These are phyloP conservation scores for Populus hybrid DNA, from an alignment of 441 rosid species.

Conservation along the genomic window DNA sequence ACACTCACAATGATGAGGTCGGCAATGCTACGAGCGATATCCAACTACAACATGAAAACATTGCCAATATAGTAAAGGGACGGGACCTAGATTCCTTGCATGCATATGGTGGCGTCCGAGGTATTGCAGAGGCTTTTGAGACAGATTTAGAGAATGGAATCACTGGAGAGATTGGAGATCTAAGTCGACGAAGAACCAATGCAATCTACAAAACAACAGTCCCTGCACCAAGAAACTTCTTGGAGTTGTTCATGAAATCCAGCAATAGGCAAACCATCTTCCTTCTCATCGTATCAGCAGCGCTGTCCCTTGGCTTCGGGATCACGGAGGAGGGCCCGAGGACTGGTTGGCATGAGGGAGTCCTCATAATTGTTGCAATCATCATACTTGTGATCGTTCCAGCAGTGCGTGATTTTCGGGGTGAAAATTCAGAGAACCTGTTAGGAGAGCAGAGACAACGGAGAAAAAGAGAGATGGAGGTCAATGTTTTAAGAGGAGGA, in stretches of 20 bases:
- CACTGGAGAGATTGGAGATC: background rate
- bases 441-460: background rate
- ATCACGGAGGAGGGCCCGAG: background rate
- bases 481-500: background rate
- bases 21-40: background rate
- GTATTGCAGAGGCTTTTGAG: background rate
- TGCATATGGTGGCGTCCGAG: background rate
- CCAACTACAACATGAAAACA: background rate
- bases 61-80: background rate
- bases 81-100: background rate
- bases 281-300: background rate
- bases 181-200: background rate
- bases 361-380: background rate
- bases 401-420: background rate
- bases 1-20: background rate
- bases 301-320: background rate
- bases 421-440: background rate
- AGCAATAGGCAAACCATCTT: background rate
- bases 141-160: background rate
- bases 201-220: fast-evolving
- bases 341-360: background rate
- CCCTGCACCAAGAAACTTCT: background rate
- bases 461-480: background rate
- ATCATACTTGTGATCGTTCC: background rate
- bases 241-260: background rate